Evolutionary conservation across 805 yeast genomes (phyloP).

Genomic region (Teunomyces gatunensis): DNA sequence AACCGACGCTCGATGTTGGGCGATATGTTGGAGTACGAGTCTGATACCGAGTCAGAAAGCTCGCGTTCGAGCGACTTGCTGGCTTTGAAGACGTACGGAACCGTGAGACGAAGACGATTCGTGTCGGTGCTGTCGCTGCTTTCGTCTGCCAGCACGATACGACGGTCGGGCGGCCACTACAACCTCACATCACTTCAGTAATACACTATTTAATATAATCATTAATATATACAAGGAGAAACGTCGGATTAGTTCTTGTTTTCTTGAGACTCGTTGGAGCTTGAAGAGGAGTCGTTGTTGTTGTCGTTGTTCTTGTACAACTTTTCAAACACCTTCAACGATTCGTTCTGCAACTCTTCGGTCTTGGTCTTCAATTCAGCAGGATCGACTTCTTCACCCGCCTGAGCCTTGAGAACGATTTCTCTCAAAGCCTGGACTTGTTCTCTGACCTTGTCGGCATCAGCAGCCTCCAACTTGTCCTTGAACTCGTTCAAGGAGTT

Average conservation of each 20-base stretch:
- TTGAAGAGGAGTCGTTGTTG: slow-evolving; percentile 18
- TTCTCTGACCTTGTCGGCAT: slow-evolving; percentile 48
- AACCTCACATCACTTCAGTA: slow-evolving; percentile 5
- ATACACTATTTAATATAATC: not conserved
- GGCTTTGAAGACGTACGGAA: not conserved
- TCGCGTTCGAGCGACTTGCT: not conserved
- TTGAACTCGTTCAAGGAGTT: slow-evolving; percentile 47
- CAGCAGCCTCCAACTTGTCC: slow-evolving; percentile 46
- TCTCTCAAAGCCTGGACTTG: slow-evolving; percentile 61
- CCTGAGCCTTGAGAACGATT: slow-evolving; percentile 61
- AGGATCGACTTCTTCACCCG: slow-evolving; percentile 60
- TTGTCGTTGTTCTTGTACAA: slow-evolving; percentile 33
- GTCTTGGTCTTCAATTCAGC: slow-evolving; percentile 68
- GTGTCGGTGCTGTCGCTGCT: slow-evolving; percentile 1
- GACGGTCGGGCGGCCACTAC: slow-evolving; percentile 8
- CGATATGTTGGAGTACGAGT: slow-evolving; percentile 44
- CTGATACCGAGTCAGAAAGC: slow-evolving; percentile 14
- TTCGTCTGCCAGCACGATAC: slow-evolving; percentile 5
- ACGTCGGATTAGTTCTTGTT: slow-evolving; percentile 22
- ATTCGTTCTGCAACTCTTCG: slow-evolving; percentile 70
- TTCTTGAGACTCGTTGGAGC: slow-evolving; percentile 15
- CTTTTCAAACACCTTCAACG: slow-evolving; percentile 76
- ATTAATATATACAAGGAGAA: slow-evolving; percentile 11
- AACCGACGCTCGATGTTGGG: slow-evolving; percentile 43
- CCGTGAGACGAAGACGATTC: not conserved